Base-by-base conservation (phyloP, 805 yeast species). In the Starmerella gropengiesseri region DNA sequence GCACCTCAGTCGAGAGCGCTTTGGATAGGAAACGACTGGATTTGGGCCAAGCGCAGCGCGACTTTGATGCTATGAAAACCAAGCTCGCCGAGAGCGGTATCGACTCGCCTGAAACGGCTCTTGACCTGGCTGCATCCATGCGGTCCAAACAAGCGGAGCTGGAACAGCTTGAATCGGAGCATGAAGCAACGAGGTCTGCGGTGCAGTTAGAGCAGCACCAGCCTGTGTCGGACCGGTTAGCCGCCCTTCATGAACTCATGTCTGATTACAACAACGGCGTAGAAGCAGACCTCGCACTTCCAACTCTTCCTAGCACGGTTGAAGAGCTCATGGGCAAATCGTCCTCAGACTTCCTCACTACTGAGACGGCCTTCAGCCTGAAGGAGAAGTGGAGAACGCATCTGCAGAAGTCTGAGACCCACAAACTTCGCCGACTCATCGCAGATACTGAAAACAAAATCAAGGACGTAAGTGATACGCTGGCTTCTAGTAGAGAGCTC, bases 71-170 rank as follows among this genome's bases (percentile, higher is more conserved):
- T 9, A 14, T 23, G 29, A 14, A 16, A 13, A 8, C 29, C 3
- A 34, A 23, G 11, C 37, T 34, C 5, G 14, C 23, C 12, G 37
- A 7, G 9, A 27, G 25, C 31, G 41, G 22, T 7, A 26, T 16
- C 27, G 45, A 36, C 19, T 17, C 28, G 22, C 25, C 36, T 18
- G 33, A 20, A 20, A 17, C 19, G 25, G 37, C 37, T 4, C 29
- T 34, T 8, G 29, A 34, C 20, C 37, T 34, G 13, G 27, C 37
- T 1, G 11, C 19, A 7, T 4, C 8, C 4, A 12, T 34, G 13
- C 37, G 14, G n/a, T 1, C 17, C 14, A 38, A 42, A 14, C 32
- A 20, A 11, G 8, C 13, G 2, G 8, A 22, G n/a, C 25, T 38
- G 5, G 30, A 19, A 7, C 14, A 26, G 30, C 17, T 42, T 7